Base-by-base conservation (phyloP, 2,329 filamentous ascomycete genomes). In the Dothideomycetidae sp. region DNA sequence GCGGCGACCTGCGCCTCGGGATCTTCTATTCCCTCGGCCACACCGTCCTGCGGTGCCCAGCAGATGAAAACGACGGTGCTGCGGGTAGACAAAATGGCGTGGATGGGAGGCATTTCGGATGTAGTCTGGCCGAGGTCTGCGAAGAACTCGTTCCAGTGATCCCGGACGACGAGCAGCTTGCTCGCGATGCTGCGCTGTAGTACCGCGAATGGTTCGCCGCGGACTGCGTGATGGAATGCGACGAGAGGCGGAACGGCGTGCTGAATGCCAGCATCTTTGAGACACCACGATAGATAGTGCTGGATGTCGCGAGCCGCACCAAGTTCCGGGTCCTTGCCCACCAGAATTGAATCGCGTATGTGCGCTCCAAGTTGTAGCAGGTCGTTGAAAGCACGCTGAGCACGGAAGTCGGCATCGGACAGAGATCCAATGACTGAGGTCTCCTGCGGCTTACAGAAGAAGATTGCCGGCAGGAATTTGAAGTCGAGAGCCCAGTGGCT, bases 341-440 rank as follows among this genome's bases (percentile, higher is more conserved):
- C 15, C 4, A 38, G 29, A 17, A 16, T 26, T 19, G 21, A 28
- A 17, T 38, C 36, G 17, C 36, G 30, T 19, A 29, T 30, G 10
- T 13, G 15, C 13, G 36, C 16, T 10, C 36, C 36, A 5, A 38
- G n/a, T 13, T 11, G 14, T 5, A 38, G 36, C 3, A 38, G 29
- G n/a, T 33, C 30, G 13, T 31, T 18, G 11, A 38, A 28, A 7
- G 15, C n/a, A 10, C 31, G 30, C 16, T 38, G 36, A 4, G 36
- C 36, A 10, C 36, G 29, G 14, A 38, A 38, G 29, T 38, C 30
- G 16, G 36, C 18, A 10, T 30, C 36, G 16, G 7, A n/a, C 13
- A 32, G 9, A 14, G 28, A 31, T 17, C 17, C n/a, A 19, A 38
- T 23, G n/a, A n/a, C 7, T 26, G 21, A 26, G 21, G n/a, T 7